Percentiles rank a stretch among this genome's conserved stretches.
Evolutionary conservation across 2,329 filamentous ascomycete species (phyloP).

Genomic region (Cercospora zeae-maydis): DNA sequence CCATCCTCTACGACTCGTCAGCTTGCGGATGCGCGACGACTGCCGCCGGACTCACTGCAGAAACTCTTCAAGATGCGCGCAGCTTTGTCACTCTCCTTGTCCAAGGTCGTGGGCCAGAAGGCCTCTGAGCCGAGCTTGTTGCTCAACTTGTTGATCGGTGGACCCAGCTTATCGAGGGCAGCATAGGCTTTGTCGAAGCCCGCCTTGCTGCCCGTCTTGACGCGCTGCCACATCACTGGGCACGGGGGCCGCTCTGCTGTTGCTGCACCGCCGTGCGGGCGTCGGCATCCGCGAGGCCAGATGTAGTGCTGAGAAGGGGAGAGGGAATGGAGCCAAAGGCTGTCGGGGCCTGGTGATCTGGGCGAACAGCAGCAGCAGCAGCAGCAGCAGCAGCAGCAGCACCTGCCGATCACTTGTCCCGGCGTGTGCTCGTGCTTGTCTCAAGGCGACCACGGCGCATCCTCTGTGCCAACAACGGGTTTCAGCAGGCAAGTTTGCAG

Average conservation of each 20-base stretch:
- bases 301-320: background rate
- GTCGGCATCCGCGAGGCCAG: background rate
- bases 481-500: background rate
- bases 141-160: conserved; percentile 74
- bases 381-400: background rate
- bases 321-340: background rate
- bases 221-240: conserved; percentile 50
- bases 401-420: background rate
- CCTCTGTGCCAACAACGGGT: background rate
- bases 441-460: background rate
- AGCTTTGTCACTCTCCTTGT: conserved; percentile 88
- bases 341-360: background rate
- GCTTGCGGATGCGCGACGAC: background rate
- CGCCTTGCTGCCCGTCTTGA: conserved; percentile 56
- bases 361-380: background rate
- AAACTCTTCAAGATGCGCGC: conserved; percentile 86
- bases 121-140: conserved; percentile 79
- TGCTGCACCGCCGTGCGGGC: background rate
- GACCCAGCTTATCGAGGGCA: conserved; percentile 60
- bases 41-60: conserved; percentile 60
- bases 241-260: background rate
- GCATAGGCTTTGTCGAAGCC: conserved; percentile 72
- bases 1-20: conserved; percentile 54
- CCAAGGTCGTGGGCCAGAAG: conserved; percentile 80
- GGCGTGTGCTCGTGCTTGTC: background rate